These are phyloP conservation scores for Penicillium nucicola DNA, from an alignment of 495 filamentous ascomycete genomes.

Conservation along the genomic window DNA sequence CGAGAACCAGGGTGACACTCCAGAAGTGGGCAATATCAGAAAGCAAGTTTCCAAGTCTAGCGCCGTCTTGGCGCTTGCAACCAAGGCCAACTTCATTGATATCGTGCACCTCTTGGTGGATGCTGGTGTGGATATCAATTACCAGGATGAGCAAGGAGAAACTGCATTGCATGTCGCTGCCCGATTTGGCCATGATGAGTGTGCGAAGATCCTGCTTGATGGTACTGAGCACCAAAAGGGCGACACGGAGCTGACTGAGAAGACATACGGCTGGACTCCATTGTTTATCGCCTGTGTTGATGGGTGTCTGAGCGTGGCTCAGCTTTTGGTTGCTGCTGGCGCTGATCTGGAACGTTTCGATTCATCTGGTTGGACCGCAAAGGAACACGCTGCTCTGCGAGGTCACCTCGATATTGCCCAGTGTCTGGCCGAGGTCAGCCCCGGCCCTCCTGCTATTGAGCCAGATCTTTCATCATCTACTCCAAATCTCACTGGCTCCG, in stretches of 20 bases:
- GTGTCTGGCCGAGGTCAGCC: conserved; percentile 55
- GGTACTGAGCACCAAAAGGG: conserved; percentile 67
- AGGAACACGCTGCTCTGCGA: conserved; percentile 86
- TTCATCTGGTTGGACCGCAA: conserved; percentile 90
- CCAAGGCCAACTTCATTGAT: conserved; percentile 73
- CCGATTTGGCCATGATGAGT: conserved; percentile 78
- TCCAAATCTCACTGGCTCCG: conserved; percentile 35
- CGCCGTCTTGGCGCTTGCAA: conserved; percentile 81
- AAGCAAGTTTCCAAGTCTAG: conserved; percentile 79
- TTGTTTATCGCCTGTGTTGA: conserved; percentile 90
- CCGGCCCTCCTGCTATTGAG: conserved; percentile 32
- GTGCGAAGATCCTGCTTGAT: conserved; percentile 69
- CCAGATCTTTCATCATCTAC: conserved; percentile 32
- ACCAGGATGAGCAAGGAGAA: conserved; percentile 90
- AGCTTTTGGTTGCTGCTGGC: conserved; percentile 72
- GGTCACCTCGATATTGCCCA: conserved; percentile 80
- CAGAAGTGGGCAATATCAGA: conserved; percentile 57
- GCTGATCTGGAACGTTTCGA: conserved; percentile 71
- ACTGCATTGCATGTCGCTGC: conserved; percentile 91
- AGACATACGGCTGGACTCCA: conserved; percentile 89
- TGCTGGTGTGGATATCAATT: conserved; percentile 90
- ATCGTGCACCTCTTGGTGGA: conserved; percentile 87
- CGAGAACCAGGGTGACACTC: conserved; percentile 66
- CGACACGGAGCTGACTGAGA: conserved; percentile 74
- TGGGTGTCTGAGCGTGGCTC: conserved; percentile 69